phyloP scores from a whole-genome alignment of 805 yeast genomes.

The Saturnispora gosingensis region DNA sequence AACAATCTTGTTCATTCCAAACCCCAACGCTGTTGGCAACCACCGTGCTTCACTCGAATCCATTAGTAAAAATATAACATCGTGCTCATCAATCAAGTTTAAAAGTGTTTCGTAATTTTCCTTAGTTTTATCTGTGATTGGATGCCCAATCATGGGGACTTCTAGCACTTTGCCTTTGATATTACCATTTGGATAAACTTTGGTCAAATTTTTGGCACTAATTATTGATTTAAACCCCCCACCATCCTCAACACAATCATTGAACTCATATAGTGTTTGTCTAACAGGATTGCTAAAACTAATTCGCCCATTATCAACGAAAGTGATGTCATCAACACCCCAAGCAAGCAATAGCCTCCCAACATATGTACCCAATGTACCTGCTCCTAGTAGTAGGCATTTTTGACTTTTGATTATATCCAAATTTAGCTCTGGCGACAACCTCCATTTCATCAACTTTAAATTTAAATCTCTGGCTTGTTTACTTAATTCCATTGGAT shows the following conservation, averaged over 20 bases:
- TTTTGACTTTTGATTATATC: conserved; percentile 51
- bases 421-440: conserved; percentile 72
- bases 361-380: conserved; percentile 91
- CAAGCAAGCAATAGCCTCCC: conserved; percentile 82
- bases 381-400: conserved; percentile 84
- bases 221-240: conserved; percentile 68
- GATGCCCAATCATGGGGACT: conserved; percentile 96
- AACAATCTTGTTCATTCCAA: conserved; percentile 58
- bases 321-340: conserved; percentile 82
- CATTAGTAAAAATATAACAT: conserved; percentile 71
- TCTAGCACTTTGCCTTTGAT: conserved; percentile 56
- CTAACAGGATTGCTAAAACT: conserved; percentile 94
- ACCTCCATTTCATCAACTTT: conserved; percentile 93
- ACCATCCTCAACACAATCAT: conserved; percentile 61
- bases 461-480: conserved; percentile 90
- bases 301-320: conserved; percentile 83
- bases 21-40: conserved; percentile 86
- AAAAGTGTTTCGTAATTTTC: conserved; percentile 44
- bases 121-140: conserved; percentile 45
- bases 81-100: conserved; percentile 54
- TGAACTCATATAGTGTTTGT: conserved; percentile 76
- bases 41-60: conserved; percentile 95
- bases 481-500: conserved; percentile 74
- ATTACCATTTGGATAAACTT: conserved; percentile 70
- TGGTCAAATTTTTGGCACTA: conserved; percentile 66